phyloP scores from a whole-genome alignment of 306 rosid genomes.

The Boehmeria nivea region DNA sequence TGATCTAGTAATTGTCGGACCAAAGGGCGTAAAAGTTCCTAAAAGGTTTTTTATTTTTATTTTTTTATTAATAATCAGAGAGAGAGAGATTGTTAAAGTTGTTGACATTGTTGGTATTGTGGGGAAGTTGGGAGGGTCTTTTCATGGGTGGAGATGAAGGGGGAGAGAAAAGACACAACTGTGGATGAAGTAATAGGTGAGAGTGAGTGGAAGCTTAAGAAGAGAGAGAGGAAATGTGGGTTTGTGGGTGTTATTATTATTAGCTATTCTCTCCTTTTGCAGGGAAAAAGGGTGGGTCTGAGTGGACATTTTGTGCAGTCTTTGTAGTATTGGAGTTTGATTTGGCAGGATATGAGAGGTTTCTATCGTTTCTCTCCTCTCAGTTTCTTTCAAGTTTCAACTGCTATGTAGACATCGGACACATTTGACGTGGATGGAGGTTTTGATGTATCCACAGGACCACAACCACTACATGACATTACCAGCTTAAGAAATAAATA shows the following conservation, averaged over 20 bases:
- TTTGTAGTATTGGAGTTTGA: conserved; percentile 33
- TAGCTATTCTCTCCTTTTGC: no score
- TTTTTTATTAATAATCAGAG: no score
- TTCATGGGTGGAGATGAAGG: conserved; percentile 20
- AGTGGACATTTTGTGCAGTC: conserved; percentile 24
- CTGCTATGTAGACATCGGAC: conserved; percentile 15
- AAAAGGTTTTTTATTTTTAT: no score
- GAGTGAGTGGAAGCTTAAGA: conserved; percentile 18
- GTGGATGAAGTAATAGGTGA: conserved; percentile 29
- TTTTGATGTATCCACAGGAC: conserved; percentile 34
- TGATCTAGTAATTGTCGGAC: no score
- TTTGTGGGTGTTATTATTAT: conserved; percentile 21
- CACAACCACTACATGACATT: conserved; percentile 44
- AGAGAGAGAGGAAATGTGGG: not conserved
- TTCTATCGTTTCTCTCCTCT: not conserved
- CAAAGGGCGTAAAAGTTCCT: no score
- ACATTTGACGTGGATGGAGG: conserved; percentile 40
- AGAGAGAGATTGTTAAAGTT: not conserved
- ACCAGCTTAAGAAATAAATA: no score
- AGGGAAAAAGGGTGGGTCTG: conserved; percentile 21
- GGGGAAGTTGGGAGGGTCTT: conserved; percentile 39
- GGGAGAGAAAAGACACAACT: not conserved
- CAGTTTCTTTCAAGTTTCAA: conserved; percentile 14
- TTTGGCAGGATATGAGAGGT: conserved; percentile 29
- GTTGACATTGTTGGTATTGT: conserved; percentile 34